phyloP scores from a whole-genome alignment of 108 stramenopile species.

The Nannochloropsis granulata region DNA sequence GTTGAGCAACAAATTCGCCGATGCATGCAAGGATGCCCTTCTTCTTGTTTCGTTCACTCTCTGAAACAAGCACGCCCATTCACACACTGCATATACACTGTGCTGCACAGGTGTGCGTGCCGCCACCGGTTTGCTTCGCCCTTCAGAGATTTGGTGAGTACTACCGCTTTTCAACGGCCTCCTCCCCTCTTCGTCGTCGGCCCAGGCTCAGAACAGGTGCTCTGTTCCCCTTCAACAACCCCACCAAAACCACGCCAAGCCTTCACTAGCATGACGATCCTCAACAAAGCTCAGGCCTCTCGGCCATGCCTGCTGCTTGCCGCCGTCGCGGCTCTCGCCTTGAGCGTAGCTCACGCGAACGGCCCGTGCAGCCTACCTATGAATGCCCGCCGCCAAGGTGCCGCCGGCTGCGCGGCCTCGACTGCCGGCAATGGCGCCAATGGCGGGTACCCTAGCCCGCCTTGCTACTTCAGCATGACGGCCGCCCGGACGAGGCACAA shows the following conservation, averaged over 20 bases:
- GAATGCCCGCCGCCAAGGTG: not conserved
- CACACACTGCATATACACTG: not conserved
- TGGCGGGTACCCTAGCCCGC: not conserved
- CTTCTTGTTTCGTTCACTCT: not conserved
- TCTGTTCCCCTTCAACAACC: not conserved
- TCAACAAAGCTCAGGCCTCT: not conserved
- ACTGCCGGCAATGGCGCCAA: not conserved
- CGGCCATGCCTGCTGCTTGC: not conserved
- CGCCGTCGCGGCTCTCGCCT: not conserved
- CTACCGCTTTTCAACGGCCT: no score
- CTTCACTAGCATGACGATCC: not conserved
- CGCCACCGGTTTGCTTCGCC: not conserved
- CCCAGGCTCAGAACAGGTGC: no score
- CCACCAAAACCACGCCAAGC: not conserved
- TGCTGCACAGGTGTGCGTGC: not conserved
- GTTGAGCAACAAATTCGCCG: not conserved
- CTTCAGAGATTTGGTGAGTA: not conserved
- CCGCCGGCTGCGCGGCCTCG: not conserved
- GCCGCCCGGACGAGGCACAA: not conserved
- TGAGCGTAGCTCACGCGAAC: not conserved
- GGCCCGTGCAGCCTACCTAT: not conserved
- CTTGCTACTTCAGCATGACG: not conserved
- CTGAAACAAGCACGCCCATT: not conserved
- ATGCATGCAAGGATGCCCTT: not conserved
- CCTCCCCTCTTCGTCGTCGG: no score